Conservation (phyloP, 345 rosid genomes). For the Clarkia xantiana region DNA sequence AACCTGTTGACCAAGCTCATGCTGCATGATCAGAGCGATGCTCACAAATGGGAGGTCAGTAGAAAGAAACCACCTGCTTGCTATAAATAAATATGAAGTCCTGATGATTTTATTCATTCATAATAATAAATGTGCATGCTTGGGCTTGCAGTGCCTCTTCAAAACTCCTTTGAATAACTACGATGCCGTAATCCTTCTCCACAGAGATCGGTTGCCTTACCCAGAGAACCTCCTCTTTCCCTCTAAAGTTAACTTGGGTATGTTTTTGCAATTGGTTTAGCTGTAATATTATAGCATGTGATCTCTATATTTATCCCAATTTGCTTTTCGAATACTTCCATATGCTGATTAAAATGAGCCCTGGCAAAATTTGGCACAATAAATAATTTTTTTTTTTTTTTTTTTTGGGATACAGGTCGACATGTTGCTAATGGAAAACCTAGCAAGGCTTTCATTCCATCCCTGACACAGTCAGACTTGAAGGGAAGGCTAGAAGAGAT, state of each 20-base stretch:
- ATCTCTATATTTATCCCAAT: no score
- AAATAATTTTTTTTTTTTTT: neutral
- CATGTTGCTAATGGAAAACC: constrained; percentile 56
- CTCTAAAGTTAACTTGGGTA: constrained; percentile 61
- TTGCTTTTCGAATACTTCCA: no score
- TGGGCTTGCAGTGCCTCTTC: constrained; percentile 55
- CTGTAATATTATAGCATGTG: no score
- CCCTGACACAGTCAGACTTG: constrained; percentile 38
- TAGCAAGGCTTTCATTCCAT: constrained; percentile 47
- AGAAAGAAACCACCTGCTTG: neutral
- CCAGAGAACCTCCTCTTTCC: constrained; percentile 70
- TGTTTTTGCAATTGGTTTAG: neutral
- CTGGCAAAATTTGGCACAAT: no score
- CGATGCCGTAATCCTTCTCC: constrained; percentile 81
- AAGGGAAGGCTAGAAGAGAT: constrained; percentile 41
- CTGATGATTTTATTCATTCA: neutral
- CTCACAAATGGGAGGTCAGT: constrained; percentile 78
- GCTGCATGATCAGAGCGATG: constrained; percentile 36
- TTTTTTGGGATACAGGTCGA: constrained; percentile 34
- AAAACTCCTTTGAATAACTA: constrained; percentile 80
- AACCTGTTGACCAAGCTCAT: constrained; percentile 54
- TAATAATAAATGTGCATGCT: neutral
- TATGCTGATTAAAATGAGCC: no score
- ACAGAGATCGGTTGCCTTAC: constrained; percentile 53
- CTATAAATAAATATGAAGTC: constrained; percentile 3